phyloP scores from a whole-genome alignment of 2,329 filamentous ascomycete genomes.

The Xylaria sp. region DNA sequence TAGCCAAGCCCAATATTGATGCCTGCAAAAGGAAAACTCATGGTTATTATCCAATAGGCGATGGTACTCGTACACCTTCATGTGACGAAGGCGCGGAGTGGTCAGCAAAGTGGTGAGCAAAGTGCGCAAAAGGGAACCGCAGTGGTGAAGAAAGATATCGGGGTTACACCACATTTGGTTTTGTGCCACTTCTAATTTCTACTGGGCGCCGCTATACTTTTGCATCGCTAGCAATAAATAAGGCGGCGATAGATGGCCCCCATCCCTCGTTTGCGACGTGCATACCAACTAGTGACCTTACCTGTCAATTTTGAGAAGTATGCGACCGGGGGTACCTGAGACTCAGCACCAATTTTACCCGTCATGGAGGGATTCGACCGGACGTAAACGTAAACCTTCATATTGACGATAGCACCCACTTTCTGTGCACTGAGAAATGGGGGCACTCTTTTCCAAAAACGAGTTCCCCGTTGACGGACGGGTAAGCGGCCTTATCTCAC shows the following conservation, averaged over 20 bases:
- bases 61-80: neutral
- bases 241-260: neutral
- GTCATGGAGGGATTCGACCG: neutral
- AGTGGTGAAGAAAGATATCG: neutral
- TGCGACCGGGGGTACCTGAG: neutral
- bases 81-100: neutral
- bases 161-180: no score
- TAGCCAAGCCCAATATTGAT: neutral
- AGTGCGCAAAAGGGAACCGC: neutral
- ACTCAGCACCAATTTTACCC: neutral
- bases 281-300: neutral
- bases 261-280: neutral
- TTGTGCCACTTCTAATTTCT: neutral
- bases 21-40: neutral
- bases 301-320: neutral
- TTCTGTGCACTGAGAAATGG: constrained; percentile 27
- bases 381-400: neutral
- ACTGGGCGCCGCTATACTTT: neutral
- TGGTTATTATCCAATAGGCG: neutral
- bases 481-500: constrained; percentile 52
- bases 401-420: neutral
- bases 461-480: constrained; percentile 71
- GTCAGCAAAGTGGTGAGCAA: neutral
- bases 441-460: constrained; percentile 53
- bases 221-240: neutral